These are phyloP conservation scores for Carallia pectinifolia DNA, from an alignment of 345 rosid genomes.

Conservation along the genomic window DNA sequence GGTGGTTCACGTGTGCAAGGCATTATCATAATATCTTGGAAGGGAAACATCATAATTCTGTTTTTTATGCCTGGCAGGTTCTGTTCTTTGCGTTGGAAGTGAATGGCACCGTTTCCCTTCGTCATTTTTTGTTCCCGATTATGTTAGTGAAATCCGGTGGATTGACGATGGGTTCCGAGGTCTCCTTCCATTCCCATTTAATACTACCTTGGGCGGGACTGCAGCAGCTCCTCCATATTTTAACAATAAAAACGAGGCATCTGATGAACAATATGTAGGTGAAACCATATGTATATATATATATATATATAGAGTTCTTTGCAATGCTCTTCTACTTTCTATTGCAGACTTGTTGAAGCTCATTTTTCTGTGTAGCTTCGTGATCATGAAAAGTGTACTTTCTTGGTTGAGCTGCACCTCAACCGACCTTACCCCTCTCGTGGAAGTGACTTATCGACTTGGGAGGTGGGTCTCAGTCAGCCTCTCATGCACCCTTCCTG, in stretches of 20 bases:
- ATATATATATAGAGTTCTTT: background rate
- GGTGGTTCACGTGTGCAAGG: background rate
- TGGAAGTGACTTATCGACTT: constrained; percentile 79
- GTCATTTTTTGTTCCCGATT: constrained; percentile 81
- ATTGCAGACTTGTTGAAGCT: background rate
- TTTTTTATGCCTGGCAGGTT: constrained; percentile 43
- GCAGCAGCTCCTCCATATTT: constrained; percentile 84
- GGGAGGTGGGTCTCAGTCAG: constrained; percentile 66
- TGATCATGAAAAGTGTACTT: constrained; percentile 67
- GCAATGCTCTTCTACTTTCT: background rate
- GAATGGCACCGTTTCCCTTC: constrained; percentile 99
- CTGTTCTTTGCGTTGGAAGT: constrained; percentile 92
- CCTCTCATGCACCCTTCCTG: background rate
- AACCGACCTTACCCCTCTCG: constrained; percentile 64
- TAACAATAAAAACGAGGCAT: constrained; percentile 87
- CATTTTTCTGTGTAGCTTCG: constrained; percentile 45
- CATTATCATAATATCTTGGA: background rate
- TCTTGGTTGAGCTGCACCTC: constrained; percentile 87
- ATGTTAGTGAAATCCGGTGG: constrained; percentile 72
- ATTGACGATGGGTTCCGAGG: constrained; percentile 94
- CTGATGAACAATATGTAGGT: constrained; percentile 76
- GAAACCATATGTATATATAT: background rate
- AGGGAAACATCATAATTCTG: constrained; percentile 1
- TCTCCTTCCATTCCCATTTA: constrained; percentile 90
- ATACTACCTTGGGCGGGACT: constrained; percentile 83